A percentile compares a stretch with the other conserved stretches of the same genome.
phyloP scores from a whole-genome alignment of 345 rosid genomes.

The Chamaenerion angustifolium region DNA sequence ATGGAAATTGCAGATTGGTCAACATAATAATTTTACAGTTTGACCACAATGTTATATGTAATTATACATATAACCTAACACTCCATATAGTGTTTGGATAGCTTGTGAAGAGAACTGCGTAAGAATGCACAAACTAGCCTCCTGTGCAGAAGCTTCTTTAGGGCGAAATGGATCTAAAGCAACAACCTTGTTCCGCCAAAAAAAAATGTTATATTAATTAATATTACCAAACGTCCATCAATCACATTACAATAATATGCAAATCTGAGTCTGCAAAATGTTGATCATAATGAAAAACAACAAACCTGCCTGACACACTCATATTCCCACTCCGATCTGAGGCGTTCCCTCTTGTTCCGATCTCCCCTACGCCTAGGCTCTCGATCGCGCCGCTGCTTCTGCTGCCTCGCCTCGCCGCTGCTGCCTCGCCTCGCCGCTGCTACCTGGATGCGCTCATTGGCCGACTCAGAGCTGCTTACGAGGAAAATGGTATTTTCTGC shows the following conservation, averaged over 20 bases:
- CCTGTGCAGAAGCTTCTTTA: constrained; percentile 59
- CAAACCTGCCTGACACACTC: constrained; percentile 80
- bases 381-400: too few relatives aligned
- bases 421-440: too few relatives aligned
- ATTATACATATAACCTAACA: too few relatives aligned
- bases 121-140: constrained; percentile 44
- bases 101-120: constrained; percentile 67
- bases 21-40: too few relatives aligned
- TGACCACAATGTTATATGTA: too few relatives aligned
- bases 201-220: not conserved
- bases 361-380: too few relatives aligned
- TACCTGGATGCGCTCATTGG: constrained; percentile 88
- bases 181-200: constrained; percentile 56
- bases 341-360: too few relatives aligned
- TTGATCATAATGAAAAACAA: not conserved
- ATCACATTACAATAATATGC: too few relatives aligned
- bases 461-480: constrained; percentile 77
- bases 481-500: constrained; percentile 37
- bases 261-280: not conserved
- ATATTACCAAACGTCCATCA: too few relatives aligned
- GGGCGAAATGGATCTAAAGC: constrained; percentile 50
- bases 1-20: too few relatives aligned
- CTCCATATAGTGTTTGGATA: constrained; percentile 29
- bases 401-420: too few relatives aligned
- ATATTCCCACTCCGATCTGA: constrained; percentile 74